A percentile compares a stretch with the other conserved stretches of the same genome.
phyloP scores from a whole-genome alignment of 176 grass and related monocot genomes.

The Avena atlantica region DNA sequence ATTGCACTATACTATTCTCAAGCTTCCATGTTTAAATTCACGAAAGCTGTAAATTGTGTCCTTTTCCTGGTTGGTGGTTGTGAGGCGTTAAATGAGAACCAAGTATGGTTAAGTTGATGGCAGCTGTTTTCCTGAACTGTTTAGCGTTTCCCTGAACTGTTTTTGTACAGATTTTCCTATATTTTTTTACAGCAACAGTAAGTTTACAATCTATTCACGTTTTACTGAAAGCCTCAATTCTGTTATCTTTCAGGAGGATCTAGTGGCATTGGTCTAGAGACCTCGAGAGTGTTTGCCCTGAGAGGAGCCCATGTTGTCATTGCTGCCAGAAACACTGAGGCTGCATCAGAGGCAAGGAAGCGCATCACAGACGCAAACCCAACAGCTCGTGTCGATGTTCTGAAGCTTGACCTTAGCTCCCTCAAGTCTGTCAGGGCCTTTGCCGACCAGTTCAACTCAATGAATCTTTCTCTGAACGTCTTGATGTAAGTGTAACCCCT shows the following conservation, averaged over 20 bases:
- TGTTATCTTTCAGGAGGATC: slow-evolving; percentile 63
- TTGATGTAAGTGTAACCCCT: slow-evolving; percentile 66
- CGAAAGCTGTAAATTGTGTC: neutral
- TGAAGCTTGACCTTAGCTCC: slow-evolving; percentile 94
- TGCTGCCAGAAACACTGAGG: slow-evolving; percentile 89
- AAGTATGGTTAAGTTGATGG: neutral
- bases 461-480: slow-evolving; percentile 91
- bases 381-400: slow-evolving; percentile 56
- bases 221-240: neutral
- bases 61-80: neutral
- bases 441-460: slow-evolving; percentile 66
- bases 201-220: neutral
- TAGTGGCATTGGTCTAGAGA: slow-evolving; percentile 94
- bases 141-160: neutral
- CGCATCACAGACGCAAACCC: slow-evolving; percentile 57
- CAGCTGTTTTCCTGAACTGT: neutral
- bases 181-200: neutral
- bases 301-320: slow-evolving; percentile 93
- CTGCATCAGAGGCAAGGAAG: slow-evolving; percentile 72
- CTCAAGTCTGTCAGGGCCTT: slow-evolving; percentile 81
- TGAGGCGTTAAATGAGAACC: neutral
- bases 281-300: slow-evolving; percentile 81
- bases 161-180: neutral
- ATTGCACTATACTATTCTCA: slow-evolving; percentile 1
- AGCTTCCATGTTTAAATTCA: neutral